A percentile compares a stretch with the other conserved stretches of the same genome.
phyloP scores from a whole-genome alignment of 164 flowering plant species.

The Magnolia officinalis region DNA sequence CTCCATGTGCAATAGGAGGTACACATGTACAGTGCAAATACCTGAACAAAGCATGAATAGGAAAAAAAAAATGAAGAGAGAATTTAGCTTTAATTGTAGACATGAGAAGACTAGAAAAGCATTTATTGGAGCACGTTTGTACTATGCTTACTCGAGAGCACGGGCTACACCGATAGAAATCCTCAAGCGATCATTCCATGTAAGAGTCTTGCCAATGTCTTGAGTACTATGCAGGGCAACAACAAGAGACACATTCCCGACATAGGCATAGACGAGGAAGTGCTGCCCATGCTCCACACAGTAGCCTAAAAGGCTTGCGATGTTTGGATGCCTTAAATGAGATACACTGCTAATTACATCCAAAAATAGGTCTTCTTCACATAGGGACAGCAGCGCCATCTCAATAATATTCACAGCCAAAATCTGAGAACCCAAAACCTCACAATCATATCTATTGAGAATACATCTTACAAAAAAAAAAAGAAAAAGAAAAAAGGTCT shows the following conservation, averaged over 20 bases:
- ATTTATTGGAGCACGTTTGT: background rate
- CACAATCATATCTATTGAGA: background rate
- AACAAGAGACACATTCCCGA: constrained; percentile 58
- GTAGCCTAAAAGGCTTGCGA: constrained; percentile 74
- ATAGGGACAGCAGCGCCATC: constrained; percentile 26
- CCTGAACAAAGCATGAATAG: constrained; percentile 28
- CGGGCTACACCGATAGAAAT: constrained; percentile 86
- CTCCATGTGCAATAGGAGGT: constrained; percentile 65
- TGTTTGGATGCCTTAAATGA: constrained; percentile 51
- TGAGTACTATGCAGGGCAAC: constrained; percentile 61
- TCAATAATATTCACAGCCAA: constrained; percentile 82
- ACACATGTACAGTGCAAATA: constrained; percentile 73
- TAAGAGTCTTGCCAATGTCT: constrained; percentile 28
- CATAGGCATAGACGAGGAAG: constrained; percentile 65
- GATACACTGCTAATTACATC: constrained; percentile 52
- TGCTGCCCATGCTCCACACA: constrained; percentile 79
- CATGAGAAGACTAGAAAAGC: background rate
- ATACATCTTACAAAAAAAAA: too few relatives aligned
- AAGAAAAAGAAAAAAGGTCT: too few relatives aligned
- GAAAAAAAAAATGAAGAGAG: background rate
- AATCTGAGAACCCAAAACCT: constrained; percentile 1
- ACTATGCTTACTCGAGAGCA: constrained; percentile 73
- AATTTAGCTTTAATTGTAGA: too few relatives aligned
- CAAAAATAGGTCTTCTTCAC: constrained; percentile 56
- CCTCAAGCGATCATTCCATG: constrained; percentile 69